Conservation (phyloP, 371 early-diverging fungal species). For the Mucor irregularis region DNA sequence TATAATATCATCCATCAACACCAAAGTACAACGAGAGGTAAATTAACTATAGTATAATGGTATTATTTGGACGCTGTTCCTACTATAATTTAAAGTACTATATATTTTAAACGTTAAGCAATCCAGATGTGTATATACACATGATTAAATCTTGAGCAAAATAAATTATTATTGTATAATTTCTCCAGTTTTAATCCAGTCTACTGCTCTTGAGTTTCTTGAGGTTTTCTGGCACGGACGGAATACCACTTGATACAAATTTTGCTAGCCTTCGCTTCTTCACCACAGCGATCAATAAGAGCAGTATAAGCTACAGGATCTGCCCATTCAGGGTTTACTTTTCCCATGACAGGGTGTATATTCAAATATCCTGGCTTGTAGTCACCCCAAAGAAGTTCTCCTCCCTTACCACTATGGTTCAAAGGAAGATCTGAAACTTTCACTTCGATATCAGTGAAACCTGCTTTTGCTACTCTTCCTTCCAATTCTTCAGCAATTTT, state of each 20-base stretch:
- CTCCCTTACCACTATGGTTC: constrained; percentile 19
- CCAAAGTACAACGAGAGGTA: no score
- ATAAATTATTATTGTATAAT: no score
- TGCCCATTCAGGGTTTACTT: constrained; percentile 11
- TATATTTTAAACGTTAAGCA: no score
- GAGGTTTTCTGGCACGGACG: constrained; percentile 15
- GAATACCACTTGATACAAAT: constrained; percentile 1
- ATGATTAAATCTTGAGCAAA: no score
- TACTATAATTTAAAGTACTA: no score
- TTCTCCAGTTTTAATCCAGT: no score
- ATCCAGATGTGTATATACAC: no score
- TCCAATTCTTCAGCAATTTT: constrained; percentile 12
- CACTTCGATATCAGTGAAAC: constrained; percentile 4
- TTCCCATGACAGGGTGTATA: constrained; percentile 16
- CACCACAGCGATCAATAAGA: constrained; percentile 3
- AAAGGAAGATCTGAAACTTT: constrained; percentile 12
- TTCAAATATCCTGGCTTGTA: constrained; percentile 18
- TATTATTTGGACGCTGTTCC: no score
- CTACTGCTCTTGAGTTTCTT: no score
- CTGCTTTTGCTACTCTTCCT: constrained; percentile 4
- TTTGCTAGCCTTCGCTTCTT: constrained; percentile 6
- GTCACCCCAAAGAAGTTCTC: constrained; percentile 25
- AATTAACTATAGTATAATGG: no score
- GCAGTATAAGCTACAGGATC: constrained; percentile 6
- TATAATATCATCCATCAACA: no score